A percentile compares a stretch with the other conserved stretches of the same genome.
Evolutionary conservation across 306 rosid genomes (phyloP).

Genomic region (Hippophae rhamnoides): DNA sequence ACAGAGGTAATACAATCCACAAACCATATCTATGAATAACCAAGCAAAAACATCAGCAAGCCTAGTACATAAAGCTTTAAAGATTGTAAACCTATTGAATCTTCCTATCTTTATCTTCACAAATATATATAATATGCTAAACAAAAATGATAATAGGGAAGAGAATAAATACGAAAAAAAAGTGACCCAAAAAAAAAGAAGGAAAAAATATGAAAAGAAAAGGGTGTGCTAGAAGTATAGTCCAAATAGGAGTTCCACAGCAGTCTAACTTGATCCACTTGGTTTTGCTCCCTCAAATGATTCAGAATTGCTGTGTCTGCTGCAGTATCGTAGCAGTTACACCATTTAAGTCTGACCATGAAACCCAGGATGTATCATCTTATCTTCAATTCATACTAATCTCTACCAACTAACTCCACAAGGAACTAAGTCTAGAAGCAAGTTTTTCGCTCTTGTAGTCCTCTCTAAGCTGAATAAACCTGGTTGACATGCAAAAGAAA

Average conservation of each 20-base stretch:
- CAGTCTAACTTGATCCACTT: constrained; percentile 10
- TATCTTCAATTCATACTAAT: constrained; percentile 14
- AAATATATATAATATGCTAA: constrained; percentile 20
- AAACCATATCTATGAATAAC: constrained; percentile 13
- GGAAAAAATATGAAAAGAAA: not conserved
- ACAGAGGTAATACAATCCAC: constrained; percentile 16
- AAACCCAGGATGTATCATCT: constrained; percentile 4
- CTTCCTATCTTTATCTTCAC: constrained; percentile 26
- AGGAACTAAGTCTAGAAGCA: constrained; percentile 73
- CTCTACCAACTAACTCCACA: constrained; percentile 59
- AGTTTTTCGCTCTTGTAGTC: constrained; percentile 97
- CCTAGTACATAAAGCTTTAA: constrained; percentile 11
- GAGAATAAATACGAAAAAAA: too few relatives aligned
- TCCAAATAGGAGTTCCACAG: not conserved
- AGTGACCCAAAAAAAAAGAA: too few relatives aligned
- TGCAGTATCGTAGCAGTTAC: constrained; percentile 15
- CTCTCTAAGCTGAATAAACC: constrained; percentile 91
- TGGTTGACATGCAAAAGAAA: constrained; percentile 26
- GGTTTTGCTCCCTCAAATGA: constrained; percentile 17
- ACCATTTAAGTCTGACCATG: constrained; percentile 2
- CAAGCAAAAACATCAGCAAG: constrained; percentile 12
- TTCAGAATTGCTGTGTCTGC: constrained; percentile 17
- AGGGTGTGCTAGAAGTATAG: constrained; percentile 2
- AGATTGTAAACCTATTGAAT: constrained; percentile 15
- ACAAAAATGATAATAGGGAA: constrained; percentile 5